Evolutionary conservation across 2,329 filamentous ascomycete genomes (phyloP).

Genomic region (Sarocladiaceae sp.): DNA sequence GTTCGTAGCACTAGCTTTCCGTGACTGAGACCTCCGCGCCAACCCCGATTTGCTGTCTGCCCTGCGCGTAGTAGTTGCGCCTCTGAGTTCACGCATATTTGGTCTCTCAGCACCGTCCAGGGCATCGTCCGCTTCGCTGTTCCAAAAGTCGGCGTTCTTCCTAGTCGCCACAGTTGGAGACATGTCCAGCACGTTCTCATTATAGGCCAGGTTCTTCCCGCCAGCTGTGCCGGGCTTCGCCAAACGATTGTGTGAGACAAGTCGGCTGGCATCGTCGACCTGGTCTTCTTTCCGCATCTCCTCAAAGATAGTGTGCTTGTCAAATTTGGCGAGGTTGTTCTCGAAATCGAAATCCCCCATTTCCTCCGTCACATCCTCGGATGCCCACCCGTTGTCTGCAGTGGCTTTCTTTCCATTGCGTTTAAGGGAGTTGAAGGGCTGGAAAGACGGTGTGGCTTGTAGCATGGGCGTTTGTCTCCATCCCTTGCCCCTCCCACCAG

Average conservation of each 20-base stretch:
- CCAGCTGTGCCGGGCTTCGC: slow-evolving; percentile 64
- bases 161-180: slow-evolving; percentile 27
- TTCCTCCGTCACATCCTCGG: slow-evolving; percentile 92
- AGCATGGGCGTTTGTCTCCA: slow-evolving; percentile 56
- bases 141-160: slow-evolving; percentile 56
- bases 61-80: slow-evolving; percentile 42
- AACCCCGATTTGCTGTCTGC: slow-evolving; percentile 46
- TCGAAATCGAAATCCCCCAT: slow-evolving; percentile 94
- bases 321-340: slow-evolving; percentile 84
- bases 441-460: slow-evolving; percentile 55
- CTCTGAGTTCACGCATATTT: slow-evolving; percentile 45
- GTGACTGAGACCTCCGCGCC: slow-evolving; percentile 46
- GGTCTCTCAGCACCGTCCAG: slow-evolving; percentile 38
- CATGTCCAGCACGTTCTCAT: slow-evolving; percentile 81
- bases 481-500: slow-evolving; percentile 38
- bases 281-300: slow-evolving; percentile 85
- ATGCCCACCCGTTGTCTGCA: slow-evolving; percentile 80
- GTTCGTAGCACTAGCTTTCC: slow-evolving; percentile 43
- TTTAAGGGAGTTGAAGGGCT: slow-evolving; percentile 56
- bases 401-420: slow-evolving; percentile 38
- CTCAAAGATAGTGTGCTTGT: slow-evolving; percentile 86
- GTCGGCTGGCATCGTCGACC: slow-evolving; percentile 80
- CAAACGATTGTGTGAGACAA: slow-evolving; percentile 80
- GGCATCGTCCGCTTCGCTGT: slow-evolving; percentile 61
- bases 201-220: slow-evolving; percentile 86